Evolutionary conservation across 768 basidiomycete genomes (phyloP), one percentile per base, ranked within the genome.

Genomic region (Glaciozyma antarctica): DNA sequence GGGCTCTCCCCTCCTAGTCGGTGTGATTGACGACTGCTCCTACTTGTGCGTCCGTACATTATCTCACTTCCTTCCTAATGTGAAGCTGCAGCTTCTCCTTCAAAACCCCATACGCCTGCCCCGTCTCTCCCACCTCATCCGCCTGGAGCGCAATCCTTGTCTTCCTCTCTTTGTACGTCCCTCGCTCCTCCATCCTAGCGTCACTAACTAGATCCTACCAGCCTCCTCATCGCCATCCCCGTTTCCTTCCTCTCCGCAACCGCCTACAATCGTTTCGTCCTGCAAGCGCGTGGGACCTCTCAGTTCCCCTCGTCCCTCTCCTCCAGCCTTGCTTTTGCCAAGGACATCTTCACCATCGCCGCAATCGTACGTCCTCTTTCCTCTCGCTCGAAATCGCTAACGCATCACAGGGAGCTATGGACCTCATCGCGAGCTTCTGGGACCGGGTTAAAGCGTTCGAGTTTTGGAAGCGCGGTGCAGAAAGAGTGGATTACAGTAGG

Each of bases 221-320:
- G 55, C 55, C 24, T 57, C 55, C 9, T 41, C 22, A 5, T 57
- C n/a, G 55, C 55, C 8, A 38, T 19, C 9, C 10, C 17, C 55
- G 55, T 57, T 10, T 57, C 55, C 6, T 43, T 57, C 38, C 21
- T 21, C n/a, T 57, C 55, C 2, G 55, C 55, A 9, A 43, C 41
- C 4, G 38, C 38, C 21, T 57, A 57, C 55, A 57, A 57, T 38
- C 55, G 55, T 5, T n/a, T 57, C n/a, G 38, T 57, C 9, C 55
- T 57, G 22, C 34, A 43, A 22, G 9, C 41, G 38, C 55, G 55
- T 10, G 55, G 55, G 0, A n/a, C 28, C 12, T 21, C 41, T 4
- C 55, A 57, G n/a, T 41, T 57, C 24, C 55, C 55, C 9, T 57
- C 55, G 1, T 16, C 41, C n/a, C n/a, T 43, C 3, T 19, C 38